These are phyloP conservation scores for Cylindrotheca fusiformis DNA, from an alignment of 108 stramenopile genomes.

Conservation along the genomic window DNA sequence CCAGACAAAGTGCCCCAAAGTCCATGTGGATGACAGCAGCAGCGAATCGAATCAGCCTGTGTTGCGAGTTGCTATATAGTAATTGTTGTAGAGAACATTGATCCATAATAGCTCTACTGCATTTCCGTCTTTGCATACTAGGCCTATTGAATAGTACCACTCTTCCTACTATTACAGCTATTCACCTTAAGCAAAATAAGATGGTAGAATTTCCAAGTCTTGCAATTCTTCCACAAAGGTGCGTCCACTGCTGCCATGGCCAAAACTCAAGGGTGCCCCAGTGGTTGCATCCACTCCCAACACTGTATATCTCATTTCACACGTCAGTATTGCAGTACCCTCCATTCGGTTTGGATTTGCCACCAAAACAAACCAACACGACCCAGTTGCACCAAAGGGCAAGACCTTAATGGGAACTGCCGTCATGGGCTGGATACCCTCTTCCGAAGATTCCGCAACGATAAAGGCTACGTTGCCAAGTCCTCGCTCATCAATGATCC, in stretches of 20 bases:
- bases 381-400: constrained; percentile 62
- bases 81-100: no score
- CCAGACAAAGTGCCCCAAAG: background rate
- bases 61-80: no score
- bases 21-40: background rate
- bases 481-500: constrained; percentile 38
- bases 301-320: constrained; percentile 84
- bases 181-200: constrained; percentile 52
- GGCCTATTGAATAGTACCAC: no score
- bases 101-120: no score
- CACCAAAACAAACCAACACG: constrained; percentile 77
- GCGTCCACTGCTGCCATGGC: constrained; percentile 43
- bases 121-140: no score
- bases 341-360: constrained; percentile 80
- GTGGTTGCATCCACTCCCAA: constrained; percentile 59
- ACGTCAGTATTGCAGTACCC: constrained; percentile 71
- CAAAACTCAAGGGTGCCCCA: constrained; percentile 56
- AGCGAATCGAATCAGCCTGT: no score
- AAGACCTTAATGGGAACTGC: constrained; percentile 72
- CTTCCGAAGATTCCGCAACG: constrained; percentile 91
- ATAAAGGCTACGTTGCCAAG: constrained; percentile 79
- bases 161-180: background rate
- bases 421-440: constrained; percentile 67
- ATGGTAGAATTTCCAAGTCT: constrained; percentile 74
- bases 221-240: constrained; percentile 84